phyloP scores from a whole-genome alignment of 495 filamentous ascomycete species.

The Tuber indicum region DNA sequence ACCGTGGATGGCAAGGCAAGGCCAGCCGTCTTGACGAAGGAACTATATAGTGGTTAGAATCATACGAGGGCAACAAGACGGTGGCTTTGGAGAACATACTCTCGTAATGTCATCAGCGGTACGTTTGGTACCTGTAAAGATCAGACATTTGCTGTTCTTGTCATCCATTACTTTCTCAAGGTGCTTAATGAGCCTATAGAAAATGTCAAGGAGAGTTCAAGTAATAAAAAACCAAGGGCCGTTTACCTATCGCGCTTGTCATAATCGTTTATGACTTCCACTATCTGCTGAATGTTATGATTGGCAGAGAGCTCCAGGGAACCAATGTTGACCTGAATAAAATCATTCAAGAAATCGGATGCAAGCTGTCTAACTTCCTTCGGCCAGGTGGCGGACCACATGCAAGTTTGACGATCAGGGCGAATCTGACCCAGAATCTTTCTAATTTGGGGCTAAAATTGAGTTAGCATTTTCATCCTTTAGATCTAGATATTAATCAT shows the following conservation, averaged over 20 bases:
- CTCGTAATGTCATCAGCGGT: constrained; percentile 97
- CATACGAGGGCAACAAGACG: background rate
- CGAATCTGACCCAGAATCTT: constrained; percentile 84
- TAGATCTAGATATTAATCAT: constrained; percentile 56
- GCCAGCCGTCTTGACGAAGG: constrained; percentile 98
- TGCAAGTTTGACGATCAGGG: constrained; percentile 97
- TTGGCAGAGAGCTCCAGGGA: constrained; percentile 95
- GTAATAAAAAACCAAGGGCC: background rate
- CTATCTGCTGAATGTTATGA: constrained; percentile 94
- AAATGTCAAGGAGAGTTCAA: constrained; percentile 56
- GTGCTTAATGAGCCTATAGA: constrained; percentile 94
- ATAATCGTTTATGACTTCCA: constrained; percentile 89
- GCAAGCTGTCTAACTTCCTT: constrained; percentile 96
- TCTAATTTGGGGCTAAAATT: constrained; percentile 33
- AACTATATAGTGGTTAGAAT: constrained; percentile 48
- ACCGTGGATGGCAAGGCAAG: constrained; percentile 94
- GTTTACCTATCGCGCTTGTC: constrained; percentile 78
- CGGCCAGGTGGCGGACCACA: constrained; percentile 99
- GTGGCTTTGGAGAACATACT: constrained; percentile 14
- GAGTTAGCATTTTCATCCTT: constrained; percentile 52
- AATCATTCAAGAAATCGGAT: constrained; percentile 89
- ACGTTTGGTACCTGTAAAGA: constrained; percentile 98
- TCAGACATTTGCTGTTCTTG: constrained; percentile 83
- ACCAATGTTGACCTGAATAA: constrained; percentile 98
- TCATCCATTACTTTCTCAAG: constrained; percentile 97